Percentiles rank a stretch among this genome's conserved stretches.
Evolutionary conservation across 495 filamentous ascomycete species (phyloP).

Genomic region (Penicillium cataractarum): DNA sequence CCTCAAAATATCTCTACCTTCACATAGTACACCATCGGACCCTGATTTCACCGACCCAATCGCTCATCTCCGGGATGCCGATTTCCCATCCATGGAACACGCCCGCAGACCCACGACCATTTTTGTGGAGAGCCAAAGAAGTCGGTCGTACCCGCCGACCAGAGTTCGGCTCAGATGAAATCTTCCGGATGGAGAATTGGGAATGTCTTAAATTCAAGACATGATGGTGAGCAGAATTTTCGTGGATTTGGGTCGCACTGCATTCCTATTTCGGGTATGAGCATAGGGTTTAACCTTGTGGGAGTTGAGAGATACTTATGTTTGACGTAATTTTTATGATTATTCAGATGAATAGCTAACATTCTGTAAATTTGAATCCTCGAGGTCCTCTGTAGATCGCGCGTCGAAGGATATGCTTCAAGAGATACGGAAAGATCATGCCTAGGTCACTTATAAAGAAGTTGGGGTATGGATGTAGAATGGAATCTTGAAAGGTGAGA

Average conservation of each 20-base stretch:
- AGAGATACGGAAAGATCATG: too few species aligned
- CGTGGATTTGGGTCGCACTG: background rate
- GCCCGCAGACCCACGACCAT: slow-evolving; percentile 2
- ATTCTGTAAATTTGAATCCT: too few species aligned
- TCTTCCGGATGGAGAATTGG: background rate
- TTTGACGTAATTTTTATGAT: too few species aligned
- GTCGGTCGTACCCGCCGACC: slow-evolving; percentile 6
- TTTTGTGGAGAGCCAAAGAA: slow-evolving; percentile 6
- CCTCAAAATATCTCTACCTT: too few species aligned
- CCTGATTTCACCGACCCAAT: background rate
- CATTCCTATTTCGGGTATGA: background rate
- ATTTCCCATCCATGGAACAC: slow-evolving; percentile 7
- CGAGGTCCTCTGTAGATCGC: too few species aligned
- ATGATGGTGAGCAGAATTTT: background rate
- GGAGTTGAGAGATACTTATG: background rate
- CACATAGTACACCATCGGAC: background rate
- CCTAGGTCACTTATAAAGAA: too few species aligned
- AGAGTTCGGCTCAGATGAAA: background rate
- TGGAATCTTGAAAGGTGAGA: too few species aligned
- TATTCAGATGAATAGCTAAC: too few species aligned
- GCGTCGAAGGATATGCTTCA: too few species aligned
- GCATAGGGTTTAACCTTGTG: background rate
- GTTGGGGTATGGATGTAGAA: too few species aligned
- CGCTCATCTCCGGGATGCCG: slow-evolving; percentile 15
- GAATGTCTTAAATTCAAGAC: background rate